Evolutionary conservation across 371 early-diverging fungal genomes (phyloP), one percentile per base, ranked within the genome.

Genomic region (Entomophthora muscae): DNA sequence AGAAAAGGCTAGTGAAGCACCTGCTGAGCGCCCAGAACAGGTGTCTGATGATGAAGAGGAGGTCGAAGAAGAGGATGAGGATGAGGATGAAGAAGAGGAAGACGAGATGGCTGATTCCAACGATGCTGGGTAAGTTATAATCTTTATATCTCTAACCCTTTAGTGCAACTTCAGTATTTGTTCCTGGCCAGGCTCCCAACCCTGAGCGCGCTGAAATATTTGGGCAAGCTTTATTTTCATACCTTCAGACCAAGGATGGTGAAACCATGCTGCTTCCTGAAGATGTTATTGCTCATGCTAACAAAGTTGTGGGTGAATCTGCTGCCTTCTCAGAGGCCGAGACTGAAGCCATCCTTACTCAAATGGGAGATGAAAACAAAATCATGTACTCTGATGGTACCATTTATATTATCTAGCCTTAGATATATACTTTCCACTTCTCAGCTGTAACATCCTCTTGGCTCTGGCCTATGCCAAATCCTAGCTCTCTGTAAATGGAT

Each of bases 301-400:
- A 82, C 63, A 52, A 65, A 26, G 67, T 59, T 10, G 56, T 80
- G 30, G 61, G 68, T 22, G 65, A 76, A 27, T 60, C 65, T 10
- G 70, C 69, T 26, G 63, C 66, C 26, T 76, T 73, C 64, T 67
- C 75, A 17, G 66, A 66, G 1, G 64, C 65, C 30, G 82, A 83
- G 70, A 76, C 77, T 1, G 73, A 75, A 23, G 73, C 71, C 5
- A 77, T 75, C 26, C 69, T 83, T 66, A 66, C 66, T 53, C 67
- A 67, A 57, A 80, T 89, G 86, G 72, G 78, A 42, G 69, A 70
- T 21, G 78, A 70, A 26, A 89, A 89, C 72, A 79, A 85, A 65
- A 71, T 88, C 65, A 86, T 86, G 85, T 83, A 78, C 71, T 76
- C 74, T 32, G 83, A 81, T 63, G 80, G 76, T 51, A 71, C 75